phyloP scores from a whole-genome alignment of 805 yeast genomes.

The Zygoascus bituminiphila region DNA sequence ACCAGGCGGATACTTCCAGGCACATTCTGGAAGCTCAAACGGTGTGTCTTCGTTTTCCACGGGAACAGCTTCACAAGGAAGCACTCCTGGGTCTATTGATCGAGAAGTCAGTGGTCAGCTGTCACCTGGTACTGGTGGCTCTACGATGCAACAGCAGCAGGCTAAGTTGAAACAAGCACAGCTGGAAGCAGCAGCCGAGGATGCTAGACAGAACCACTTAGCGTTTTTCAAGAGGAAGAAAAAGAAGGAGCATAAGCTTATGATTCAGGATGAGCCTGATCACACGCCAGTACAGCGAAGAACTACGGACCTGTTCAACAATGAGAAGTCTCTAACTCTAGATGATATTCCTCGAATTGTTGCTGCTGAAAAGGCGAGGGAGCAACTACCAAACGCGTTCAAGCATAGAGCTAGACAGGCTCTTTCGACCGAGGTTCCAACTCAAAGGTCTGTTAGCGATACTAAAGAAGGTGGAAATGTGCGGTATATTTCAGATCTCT shows the following conservation, averaged over 20 bases:
- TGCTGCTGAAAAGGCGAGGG: constrained; percentile 94
- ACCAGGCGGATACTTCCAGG: neutral
- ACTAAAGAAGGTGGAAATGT: neutral
- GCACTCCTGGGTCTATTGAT: neutral
- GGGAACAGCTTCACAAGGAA: neutral
- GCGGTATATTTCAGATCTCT: constrained; percentile 31
- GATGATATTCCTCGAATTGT: constrained; percentile 97
- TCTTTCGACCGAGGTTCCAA: constrained; percentile 10
- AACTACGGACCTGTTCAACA: constrained; percentile 62
- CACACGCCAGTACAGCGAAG: constrained; percentile 32
- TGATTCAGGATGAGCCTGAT: constrained; percentile 13
- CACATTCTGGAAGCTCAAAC: neutral
- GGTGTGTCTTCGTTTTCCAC: neutral
- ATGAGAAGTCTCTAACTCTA: constrained; percentile 77
- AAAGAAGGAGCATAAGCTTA: constrained; percentile 10
- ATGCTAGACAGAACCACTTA: neutral
- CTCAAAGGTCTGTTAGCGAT: constrained; percentile 7
- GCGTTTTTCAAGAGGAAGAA: constrained; percentile 10
- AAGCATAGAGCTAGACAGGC: constrained; percentile 52
- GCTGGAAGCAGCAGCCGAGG: neutral
- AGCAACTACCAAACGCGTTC: constrained; percentile 85
- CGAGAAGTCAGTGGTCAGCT: neutral
- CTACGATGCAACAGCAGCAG: constrained; percentile 1
- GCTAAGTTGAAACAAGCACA: neutral
- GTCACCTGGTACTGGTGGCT: neutral